A percentile compares a stretch with the other conserved stretches of the same genome.
Evolutionary conservation across 805 yeast species (phyloP).

Genomic region (Spathaspora passalidarum): DNA sequence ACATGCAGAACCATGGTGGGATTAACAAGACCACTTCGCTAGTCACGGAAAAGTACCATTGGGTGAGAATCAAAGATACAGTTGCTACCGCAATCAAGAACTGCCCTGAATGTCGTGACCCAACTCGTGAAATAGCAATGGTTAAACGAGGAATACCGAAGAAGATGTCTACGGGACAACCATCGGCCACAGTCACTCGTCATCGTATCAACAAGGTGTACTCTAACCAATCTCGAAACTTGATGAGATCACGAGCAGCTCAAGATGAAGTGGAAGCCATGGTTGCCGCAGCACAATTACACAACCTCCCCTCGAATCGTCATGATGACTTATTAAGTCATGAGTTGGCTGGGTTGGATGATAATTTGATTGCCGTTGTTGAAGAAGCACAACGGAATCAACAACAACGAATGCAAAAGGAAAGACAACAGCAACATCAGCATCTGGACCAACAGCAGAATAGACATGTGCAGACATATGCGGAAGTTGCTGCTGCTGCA

Average conservation of each 20-base stretch:
- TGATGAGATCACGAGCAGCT: constrained; percentile 14
- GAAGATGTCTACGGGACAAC: constrained; percentile 8
- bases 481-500: constrained; percentile 11
- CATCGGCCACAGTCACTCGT: constrained; percentile 9
- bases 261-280: constrained; percentile 32
- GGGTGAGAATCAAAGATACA: constrained; percentile 88
- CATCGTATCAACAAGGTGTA: neutral
- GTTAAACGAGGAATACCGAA: constrained; percentile 17
- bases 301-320: constrained; percentile 20
- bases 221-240: constrained; percentile 12
- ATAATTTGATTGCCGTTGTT: constrained; percentile 56
- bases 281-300: constrained; percentile 29
- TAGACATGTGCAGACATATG: constrained; percentile 8
- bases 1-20: constrained; percentile 73
- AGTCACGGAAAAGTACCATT: constrained; percentile 78
- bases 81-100: constrained; percentile 74
- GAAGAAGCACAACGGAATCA: constrained; percentile 45
- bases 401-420: constrained; percentile 31
- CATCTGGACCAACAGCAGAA: constrained; percentile 2
- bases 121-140: constrained; percentile 14
- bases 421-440: constrained; percentile 19
- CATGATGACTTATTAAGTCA: constrained; percentile 33
- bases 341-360: constrained; percentile 43
- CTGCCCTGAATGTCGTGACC: constrained; percentile 72
- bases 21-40: constrained; percentile 81